These are phyloP conservation scores for Capsella bursapastoris DNA, from an alignment of 345 rosid species.

Conservation along the genomic window DNA sequence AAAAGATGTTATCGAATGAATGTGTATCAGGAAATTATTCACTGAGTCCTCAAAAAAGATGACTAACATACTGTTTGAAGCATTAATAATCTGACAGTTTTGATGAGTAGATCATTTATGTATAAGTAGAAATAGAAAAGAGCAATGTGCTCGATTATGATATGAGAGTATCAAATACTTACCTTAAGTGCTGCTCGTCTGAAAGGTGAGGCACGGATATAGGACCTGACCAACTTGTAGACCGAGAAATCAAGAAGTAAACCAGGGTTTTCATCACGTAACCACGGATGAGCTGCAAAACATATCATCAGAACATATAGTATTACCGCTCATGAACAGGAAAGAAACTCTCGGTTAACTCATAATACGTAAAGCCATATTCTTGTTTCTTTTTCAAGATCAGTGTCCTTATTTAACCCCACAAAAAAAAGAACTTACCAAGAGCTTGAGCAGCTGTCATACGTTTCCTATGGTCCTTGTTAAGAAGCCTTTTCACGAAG, in stretches of 20 bases:
- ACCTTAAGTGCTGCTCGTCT: slow-evolving; percentile 90
- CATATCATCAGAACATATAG: neutral
- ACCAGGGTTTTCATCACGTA: slow-evolving; percentile 59
- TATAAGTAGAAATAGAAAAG: neutral
- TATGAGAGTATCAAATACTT: slow-evolving; percentile 29
- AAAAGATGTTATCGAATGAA: neutral
- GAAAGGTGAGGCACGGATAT: slow-evolving; percentile 75
- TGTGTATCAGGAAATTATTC: slow-evolving; percentile 9
- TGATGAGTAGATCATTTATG: slow-evolving; percentile 5
- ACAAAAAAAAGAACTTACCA: slow-evolving; percentile 53
- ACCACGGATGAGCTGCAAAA: slow-evolving; percentile 91
- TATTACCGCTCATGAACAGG: slow-evolving; percentile 12
- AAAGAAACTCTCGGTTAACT: neutral
- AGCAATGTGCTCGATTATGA: slow-evolving; percentile 3
- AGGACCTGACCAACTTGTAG: slow-evolving; percentile 78
- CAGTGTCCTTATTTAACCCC: neutral
- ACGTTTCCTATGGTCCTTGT: slow-evolving; percentile 95
- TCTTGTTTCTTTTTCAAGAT: slow-evolving; percentile 29
- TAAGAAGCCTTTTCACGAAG: slow-evolving; percentile 90
- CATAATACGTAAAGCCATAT: slow-evolving; percentile 1
- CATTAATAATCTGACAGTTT: neutral
- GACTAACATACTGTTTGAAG: neutral
- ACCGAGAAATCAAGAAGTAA: slow-evolving; percentile 79
- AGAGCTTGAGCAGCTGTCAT: slow-evolving; percentile 97
- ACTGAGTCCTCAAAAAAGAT: slow-evolving; percentile 13